Percentiles rank a stretch among this genome's conserved stretches.
These are phyloP conservation scores for Stachybotrys elegans DNA, from an alignment of 2,329 filamentous ascomycete species.

Conservation along the genomic window DNA sequence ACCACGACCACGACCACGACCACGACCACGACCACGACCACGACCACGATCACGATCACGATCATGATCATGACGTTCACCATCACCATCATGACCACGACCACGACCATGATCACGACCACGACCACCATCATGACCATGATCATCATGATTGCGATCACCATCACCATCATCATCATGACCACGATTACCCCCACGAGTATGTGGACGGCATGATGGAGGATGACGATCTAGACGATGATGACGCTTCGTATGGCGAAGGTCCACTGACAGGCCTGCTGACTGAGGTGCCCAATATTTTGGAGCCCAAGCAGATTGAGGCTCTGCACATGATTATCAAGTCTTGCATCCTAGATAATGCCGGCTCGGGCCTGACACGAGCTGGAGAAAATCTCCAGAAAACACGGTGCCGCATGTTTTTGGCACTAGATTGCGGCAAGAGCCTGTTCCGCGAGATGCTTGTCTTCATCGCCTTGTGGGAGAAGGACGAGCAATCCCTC, in stretches of 20 bases:
- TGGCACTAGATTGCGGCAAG: slow-evolving; percentile 85
- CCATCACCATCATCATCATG: slow-evolving; percentile 27
- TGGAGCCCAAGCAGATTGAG: slow-evolving; percentile 93
- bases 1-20: slow-evolving; percentile 6
- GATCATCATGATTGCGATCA: slow-evolving; percentile 22
- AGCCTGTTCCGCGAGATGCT: slow-evolving; percentile 85
- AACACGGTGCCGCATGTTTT: slow-evolving; percentile 80
- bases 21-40: slow-evolving; percentile 14
- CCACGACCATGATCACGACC: slow-evolving; percentile 19
- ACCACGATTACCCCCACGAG: slow-evolving; percentile 35
- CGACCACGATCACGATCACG: slow-evolving; percentile 13
- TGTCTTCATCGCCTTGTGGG: slow-evolving; percentile 96
- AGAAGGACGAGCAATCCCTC: slow-evolving; percentile 85
- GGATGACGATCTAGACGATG: slow-evolving; percentile 64
- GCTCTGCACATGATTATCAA: slow-evolving; percentile 97
- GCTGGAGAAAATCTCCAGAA: slow-evolving; percentile 82
- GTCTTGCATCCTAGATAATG: slow-evolving; percentile 83
- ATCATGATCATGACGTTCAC: slow-evolving; percentile 35
- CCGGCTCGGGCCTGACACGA: slow-evolving; percentile 61
- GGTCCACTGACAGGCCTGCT: slow-evolving; percentile 77
- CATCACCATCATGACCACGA: slow-evolving; percentile 32
- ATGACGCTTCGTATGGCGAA: slow-evolving; percentile 75
- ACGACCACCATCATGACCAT: slow-evolving; percentile 23
- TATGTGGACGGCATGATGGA: slow-evolving; percentile 52
- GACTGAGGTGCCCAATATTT: slow-evolving; percentile 89